Conservation (phyloP, 495 filamentous ascomycete species). For the Xylaria longipes region DNA sequence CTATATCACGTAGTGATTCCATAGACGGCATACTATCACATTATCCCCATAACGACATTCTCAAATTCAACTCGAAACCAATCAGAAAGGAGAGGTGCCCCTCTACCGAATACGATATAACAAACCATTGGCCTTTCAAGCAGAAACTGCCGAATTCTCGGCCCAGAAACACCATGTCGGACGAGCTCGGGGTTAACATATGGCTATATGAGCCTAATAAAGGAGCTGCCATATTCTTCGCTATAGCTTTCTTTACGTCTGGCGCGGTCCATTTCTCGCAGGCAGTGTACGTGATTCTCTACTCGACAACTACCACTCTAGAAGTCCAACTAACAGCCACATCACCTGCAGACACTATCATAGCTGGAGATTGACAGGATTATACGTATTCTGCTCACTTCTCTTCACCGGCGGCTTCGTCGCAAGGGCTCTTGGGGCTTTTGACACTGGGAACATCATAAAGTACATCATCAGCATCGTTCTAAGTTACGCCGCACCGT, state of each 20-base stretch:
- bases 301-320: not conserved
- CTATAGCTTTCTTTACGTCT: conserved; percentile 66
- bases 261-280: conserved; percentile 66
- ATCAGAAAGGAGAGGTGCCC: not conserved
- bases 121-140: not conserved
- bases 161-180: conserved; percentile 38
- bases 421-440: conserved; percentile 62
- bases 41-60: not conserved
- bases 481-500: conserved; percentile 70
- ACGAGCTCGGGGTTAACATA: conserved; percentile 57
- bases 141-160: not conserved
- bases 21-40: not conserved
- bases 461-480: conserved; percentile 67
- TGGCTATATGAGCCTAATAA: conserved; percentile 81
- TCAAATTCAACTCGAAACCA: not conserved
- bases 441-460: conserved; percentile 60
- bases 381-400: conserved; percentile 46
- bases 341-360: conserved; percentile 56
- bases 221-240: conserved; percentile 71
- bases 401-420: conserved; percentile 66
- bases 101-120: not conserved
- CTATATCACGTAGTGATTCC: not conserved
- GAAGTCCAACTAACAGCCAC: conserved; percentile 49
- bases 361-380: conserved; percentile 48
- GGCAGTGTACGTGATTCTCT: conserved; percentile 57